Evolutionary conservation across 148 eudicot genomes (phyloP), one percentile per base, ranked within the genome.

Genomic region (Chenopodium album): DNA sequence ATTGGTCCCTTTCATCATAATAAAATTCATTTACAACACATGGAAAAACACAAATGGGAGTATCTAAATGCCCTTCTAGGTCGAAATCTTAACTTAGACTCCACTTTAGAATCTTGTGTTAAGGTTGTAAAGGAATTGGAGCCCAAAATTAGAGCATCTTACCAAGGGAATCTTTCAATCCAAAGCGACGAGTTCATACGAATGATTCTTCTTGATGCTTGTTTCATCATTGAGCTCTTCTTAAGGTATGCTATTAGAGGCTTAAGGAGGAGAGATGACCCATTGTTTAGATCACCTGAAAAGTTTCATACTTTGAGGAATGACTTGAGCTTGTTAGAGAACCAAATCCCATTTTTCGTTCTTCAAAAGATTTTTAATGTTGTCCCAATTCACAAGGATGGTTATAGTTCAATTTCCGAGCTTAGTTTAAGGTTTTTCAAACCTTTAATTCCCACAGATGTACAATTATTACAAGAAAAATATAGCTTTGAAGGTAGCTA

Each of bases 221-320:
- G 90, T 12, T 92, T 92, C 78, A 85, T 92, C 17, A 85, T 92
- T n/a, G 95, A 92, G 81, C 82, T 92, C 14, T 85, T 92, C 63
- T 60, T 90, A 47, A 84, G 85, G 80, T 85, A 72, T 59, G 46
- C 81, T 0, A 26, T 86, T 13, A 86, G 75, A 81, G 84, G 84
- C 52, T 67, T 91, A 78, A 89, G 89, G 11, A 90, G 88, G 12
- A 85, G 90, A 60, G 94, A 89, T 64, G 94, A 92, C 34, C 78
- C 86, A 0, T 75, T 85, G 62, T 89, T 90, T 73, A 77, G 47
- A 44, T 31, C 82, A 14, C 67, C 68, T 2, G 87, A 86, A 12
- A 73, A 11, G 50, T 79, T 89, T 41, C 78, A 79, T 68, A 72
- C 3, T 2, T 12, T 92, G 67, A 89, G 88, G 66, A 71, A 82